phyloP scores from a whole-genome alignment of 176 grass and related monocot species.

The Oryza coarctata region DNA sequence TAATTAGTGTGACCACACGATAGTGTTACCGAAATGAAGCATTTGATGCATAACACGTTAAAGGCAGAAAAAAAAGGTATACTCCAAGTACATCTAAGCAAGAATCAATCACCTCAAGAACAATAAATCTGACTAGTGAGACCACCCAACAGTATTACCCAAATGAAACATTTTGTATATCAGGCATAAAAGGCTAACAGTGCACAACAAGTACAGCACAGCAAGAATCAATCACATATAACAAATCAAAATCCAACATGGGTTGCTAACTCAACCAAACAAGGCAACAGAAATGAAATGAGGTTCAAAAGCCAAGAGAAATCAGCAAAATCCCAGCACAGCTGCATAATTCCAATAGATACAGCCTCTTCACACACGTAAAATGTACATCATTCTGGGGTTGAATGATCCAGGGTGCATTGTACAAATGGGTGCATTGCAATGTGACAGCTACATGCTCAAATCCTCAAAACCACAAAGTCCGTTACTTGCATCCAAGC shows the following conservation, averaged over 20 bases:
- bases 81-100: no score
- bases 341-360: background rate
- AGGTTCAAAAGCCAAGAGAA: background rate
- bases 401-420: background rate
- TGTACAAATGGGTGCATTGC: background rate
- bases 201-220: background rate
- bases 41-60: no score
- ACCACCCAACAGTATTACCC: background rate
- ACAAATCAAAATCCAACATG: background rate
- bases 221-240: background rate
- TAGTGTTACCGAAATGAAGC: no score
- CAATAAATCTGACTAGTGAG: background rate
- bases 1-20: no score
- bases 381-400: background rate
- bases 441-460: background rate
- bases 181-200: background rate
- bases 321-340: background rate
- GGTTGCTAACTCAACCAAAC: no score
- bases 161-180: background rate
- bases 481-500: no score
- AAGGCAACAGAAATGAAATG: background rate
- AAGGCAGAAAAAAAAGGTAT: no score
- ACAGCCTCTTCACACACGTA: background rate
- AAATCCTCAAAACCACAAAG: background rate
- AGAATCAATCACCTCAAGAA: no score